Conservation (phyloP, 164 flowering plant species). For the Cinnamomum chago region DNA sequence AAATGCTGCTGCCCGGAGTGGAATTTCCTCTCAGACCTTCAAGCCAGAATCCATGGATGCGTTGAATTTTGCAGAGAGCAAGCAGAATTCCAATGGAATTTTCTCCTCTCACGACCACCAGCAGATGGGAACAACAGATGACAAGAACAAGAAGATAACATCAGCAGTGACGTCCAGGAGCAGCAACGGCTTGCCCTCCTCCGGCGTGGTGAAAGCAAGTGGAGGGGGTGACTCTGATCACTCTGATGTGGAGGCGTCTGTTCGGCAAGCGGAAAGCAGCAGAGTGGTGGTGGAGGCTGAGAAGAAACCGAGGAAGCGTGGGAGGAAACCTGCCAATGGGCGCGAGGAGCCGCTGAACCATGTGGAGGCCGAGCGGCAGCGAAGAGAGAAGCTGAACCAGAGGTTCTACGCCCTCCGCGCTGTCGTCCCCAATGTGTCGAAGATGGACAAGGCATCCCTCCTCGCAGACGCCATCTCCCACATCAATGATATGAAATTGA, state of each 20-base stretch:
- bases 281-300: conserved; percentile 52
- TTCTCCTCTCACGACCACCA: conserved; percentile 31
- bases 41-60: conserved; percentile 83
- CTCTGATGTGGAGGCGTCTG: conserved; percentile 86
- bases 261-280: conserved; percentile 60
- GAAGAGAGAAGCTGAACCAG: conserved; percentile 95
- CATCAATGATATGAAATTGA: conserved; percentile 63
- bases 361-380: conserved; percentile 93
- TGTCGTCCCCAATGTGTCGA: conserved; percentile 93
- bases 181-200: conserved; percentile 58
- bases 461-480: conserved; percentile 85
- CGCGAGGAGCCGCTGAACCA: conserved; percentile 92
- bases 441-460: conserved; percentile 96
- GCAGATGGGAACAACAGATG: conserved; percentile 20
- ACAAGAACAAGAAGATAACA: conserved; percentile 39
- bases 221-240: conserved; percentile 64
- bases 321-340: conserved; percentile 92
- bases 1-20: conserved; percentile 17
- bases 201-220: conserved; percentile 32
- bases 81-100: conserved; percentile 26
- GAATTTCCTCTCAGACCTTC: conserved; percentile 19
- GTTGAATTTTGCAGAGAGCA: conserved; percentile 72
- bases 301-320: conserved; percentile 75
- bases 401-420: conserved; percentile 86
- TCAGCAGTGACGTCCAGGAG: conserved; percentile 32